Conservation (phyloP, 2,329 filamentous ascomycete genomes). For the Purpureocillium takamizusanense region DNA sequence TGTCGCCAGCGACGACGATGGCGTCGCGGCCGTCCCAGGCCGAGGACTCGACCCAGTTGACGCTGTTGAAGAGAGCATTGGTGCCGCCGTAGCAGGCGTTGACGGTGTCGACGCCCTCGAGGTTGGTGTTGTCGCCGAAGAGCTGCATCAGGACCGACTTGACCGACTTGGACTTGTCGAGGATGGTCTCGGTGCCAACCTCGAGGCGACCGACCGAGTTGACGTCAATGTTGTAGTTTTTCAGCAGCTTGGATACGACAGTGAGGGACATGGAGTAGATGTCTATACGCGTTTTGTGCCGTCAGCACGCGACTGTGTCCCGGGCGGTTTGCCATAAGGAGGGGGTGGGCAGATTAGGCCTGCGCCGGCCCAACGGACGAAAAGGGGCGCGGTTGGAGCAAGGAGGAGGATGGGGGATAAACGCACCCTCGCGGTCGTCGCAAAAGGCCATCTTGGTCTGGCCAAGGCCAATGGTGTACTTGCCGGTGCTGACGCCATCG, state of each 20-base stretch:
- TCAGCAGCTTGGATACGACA: slow-evolving; percentile 65
- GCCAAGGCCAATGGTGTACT: slow-evolving; percentile 86
- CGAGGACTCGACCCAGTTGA: slow-evolving; percentile 83
- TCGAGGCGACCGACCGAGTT: slow-evolving; percentile 72
- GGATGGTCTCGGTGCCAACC: slow-evolving; percentile 76
- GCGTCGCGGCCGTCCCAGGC: slow-evolving; percentile 78
- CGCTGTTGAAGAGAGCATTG: slow-evolving; percentile 72
- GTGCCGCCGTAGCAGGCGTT: slow-evolving; percentile 85
- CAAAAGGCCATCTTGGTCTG: slow-evolving; percentile 92
- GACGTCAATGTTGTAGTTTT: slow-evolving; percentile 75
- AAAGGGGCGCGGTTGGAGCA: too few relatives aligned
- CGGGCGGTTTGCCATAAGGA: too few relatives aligned
- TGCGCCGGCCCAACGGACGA: too few relatives aligned
- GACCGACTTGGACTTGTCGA: slow-evolving; percentile 88
- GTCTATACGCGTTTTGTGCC: slow-evolving; percentile 37
- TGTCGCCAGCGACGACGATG: slow-evolving; percentile 73
- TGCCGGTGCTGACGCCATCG: slow-evolving; percentile 72
- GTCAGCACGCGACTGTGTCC: slow-evolving; percentile 1
- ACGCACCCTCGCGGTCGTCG: slow-evolving; percentile 75
- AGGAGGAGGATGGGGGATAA: too few relatives aligned
- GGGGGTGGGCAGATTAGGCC: neutral
- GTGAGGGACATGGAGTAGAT: slow-evolving; percentile 83
- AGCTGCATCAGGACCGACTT: slow-evolving; percentile 85
- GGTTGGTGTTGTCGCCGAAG: slow-evolving; percentile 73
- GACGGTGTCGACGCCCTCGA: slow-evolving; percentile 75